Conservation (phyloP, 2,329 filamentous ascomycete genomes). For the Penicillium sp. region DNA sequence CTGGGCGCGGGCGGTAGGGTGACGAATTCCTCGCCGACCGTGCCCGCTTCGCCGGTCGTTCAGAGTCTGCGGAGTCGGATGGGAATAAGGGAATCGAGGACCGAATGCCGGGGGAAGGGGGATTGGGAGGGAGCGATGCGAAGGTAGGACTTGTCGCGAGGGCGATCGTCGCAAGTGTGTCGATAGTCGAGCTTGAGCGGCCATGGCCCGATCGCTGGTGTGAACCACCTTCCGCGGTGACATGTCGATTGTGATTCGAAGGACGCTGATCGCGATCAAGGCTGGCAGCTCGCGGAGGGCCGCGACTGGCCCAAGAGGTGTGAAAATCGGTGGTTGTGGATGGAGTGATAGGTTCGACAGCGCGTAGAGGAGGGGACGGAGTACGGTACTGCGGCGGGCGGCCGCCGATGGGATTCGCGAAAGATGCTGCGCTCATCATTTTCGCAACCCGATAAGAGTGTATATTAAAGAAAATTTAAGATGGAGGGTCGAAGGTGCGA, state of each 20-base stretch:
- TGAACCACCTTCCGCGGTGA: constrained; percentile 18
- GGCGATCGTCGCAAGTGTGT: constrained; percentile 51
- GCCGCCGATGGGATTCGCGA: constrained; percentile 31
- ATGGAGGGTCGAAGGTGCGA: constrained; percentile 21
- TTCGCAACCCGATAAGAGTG: constrained; percentile 12
- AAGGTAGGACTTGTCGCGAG: constrained; percentile 49
- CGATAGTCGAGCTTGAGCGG: constrained; percentile 46
- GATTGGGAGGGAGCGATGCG: constrained; percentile 32
- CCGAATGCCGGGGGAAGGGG: constrained; percentile 26
- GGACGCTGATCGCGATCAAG: constrained; percentile 23
- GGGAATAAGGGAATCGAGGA: constrained; percentile 28
- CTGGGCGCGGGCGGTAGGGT: constrained; percentile 32
- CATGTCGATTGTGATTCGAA: constrained; percentile 20
- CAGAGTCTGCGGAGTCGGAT: constrained; percentile 28
- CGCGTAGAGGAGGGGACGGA: constrained; percentile 46
- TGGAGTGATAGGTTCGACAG: constrained; percentile 46
- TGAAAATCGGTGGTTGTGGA: constrained; percentile 28
- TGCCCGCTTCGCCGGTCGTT: constrained; percentile 58
- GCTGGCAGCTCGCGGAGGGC: constrained; percentile 21
- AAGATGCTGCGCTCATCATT: constrained; percentile 42
- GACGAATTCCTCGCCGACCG: constrained; percentile 56
- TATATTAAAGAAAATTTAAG: constrained; percentile 8
- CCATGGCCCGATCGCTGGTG: constrained; percentile 39
- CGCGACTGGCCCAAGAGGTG: constrained; percentile 30
- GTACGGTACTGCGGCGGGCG: constrained; percentile 45